Evolutionary conservation across 202 grass and related monocot species (phyloP).

Genomic region (Schoenoplectus triqueter): DNA sequence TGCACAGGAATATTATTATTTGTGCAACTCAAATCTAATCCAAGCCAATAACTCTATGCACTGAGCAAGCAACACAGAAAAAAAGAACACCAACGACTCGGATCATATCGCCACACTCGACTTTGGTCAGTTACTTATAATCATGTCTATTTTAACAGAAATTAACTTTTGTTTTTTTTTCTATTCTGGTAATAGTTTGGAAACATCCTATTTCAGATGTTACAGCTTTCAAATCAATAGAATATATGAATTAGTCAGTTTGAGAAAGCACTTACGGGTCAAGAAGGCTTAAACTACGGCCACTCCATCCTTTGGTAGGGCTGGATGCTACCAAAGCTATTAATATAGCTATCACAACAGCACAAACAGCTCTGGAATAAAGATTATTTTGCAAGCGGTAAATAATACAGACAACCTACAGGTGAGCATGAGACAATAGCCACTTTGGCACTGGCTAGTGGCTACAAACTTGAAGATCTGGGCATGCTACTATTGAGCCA

Average conservation of each 20-base stretch:
- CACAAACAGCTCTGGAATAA: constrained; percentile 80
- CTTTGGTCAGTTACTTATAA: background rate
- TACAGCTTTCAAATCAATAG: constrained; percentile 25
- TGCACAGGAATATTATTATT: constrained; percentile 28
- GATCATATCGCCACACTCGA: background rate
- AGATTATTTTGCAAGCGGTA: constrained; percentile 11
- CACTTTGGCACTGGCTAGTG: background rate
- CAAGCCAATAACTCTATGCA: background rate
- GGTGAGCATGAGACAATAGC: background rate
- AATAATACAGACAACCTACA: background rate
- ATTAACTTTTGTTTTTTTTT: constrained; percentile 7
- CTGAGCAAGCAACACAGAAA: constrained; percentile 14
- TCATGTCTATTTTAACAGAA: constrained; percentile 1
- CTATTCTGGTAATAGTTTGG: background rate
- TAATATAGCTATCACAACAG: constrained; percentile 82
- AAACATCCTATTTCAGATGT: constrained; percentile 13
- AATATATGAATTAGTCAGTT: constrained; percentile 19
- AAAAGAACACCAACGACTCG: background rate
- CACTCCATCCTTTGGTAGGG: constrained; percentile 99
- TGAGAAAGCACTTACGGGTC: constrained; percentile 75
- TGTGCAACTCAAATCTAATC: background rate
- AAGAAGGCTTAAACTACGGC: constrained; percentile 98
- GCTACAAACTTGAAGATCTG: too few relatives aligned
- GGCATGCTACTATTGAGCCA: too few relatives aligned
- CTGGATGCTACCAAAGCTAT: constrained; percentile 95